These are phyloP conservation scores for Penicillium nucicola DNA, from an alignment of 495 filamentous ascomycete species.

Conservation along the genomic window DNA sequence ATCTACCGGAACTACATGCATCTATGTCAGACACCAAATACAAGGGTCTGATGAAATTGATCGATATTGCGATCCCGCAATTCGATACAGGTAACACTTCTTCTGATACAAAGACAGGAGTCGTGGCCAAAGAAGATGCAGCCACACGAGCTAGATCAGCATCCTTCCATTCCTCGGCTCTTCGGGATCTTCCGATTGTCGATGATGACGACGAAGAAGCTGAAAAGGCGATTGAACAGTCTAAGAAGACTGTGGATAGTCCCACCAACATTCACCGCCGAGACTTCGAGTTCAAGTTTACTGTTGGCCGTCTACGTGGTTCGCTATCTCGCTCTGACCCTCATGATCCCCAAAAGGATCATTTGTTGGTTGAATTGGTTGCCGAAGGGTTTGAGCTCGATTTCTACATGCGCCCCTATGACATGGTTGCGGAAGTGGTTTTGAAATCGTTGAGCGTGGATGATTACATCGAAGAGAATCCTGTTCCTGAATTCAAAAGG, in stretches of 20 bases:
- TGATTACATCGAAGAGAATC: conserved; percentile 88
- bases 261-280: conserved; percentile 72
- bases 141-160: conserved; percentile 49
- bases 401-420: conserved; percentile 81
- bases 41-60: conserved; percentile 90
- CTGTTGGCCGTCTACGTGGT: conserved; percentile 86
- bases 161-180: conserved; percentile 61
- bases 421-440: conserved; percentile 87
- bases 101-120: conserved; percentile 16
- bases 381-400: conserved; percentile 86
- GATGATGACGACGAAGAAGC: conserved; percentile 76
- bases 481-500: conserved; percentile 89
- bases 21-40: conserved; percentile 93
- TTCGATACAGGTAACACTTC: conserved; percentile 54
- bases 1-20: conserved; percentile 87
- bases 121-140: conserved; percentile 27
- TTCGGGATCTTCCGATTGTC: conserved; percentile 72
- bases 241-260: conserved; percentile 53
- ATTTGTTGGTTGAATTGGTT: conserved; percentile 83
- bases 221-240: conserved; percentile 61
- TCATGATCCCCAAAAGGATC: conserved; percentile 70
- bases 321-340: conserved; percentile 86
- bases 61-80: conserved; percentile 91
- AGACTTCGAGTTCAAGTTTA: conserved; percentile 94
- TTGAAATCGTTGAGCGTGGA: conserved; percentile 87